phyloP scores from a whole-genome alignment of 1,139 yeast genomes.

The Pichia sorboxylosa region DNA sequence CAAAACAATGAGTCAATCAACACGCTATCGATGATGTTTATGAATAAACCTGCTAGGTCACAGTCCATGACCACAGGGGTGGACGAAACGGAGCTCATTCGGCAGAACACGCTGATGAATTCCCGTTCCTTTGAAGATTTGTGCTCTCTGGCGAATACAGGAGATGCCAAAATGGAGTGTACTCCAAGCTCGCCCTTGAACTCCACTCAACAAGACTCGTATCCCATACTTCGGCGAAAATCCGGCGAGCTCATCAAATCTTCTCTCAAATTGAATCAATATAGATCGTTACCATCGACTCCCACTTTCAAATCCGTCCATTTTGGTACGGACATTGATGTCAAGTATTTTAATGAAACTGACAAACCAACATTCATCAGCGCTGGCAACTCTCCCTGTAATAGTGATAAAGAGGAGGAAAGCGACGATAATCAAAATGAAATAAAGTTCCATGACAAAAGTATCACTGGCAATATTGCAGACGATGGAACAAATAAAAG shows the following conservation, averaged over 20 bases:
- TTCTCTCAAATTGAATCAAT: conserved; percentile 41
- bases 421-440: not conserved
- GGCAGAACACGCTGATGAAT: conserved; percentile 21
- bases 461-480: not conserved
- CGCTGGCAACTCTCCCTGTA: conserved; percentile 50
- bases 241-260: conserved; percentile 68
- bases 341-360: conserved; percentile 56
- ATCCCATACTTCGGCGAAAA: conserved; percentile 21
- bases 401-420: conserved; percentile 21
- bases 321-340: conserved; percentile 52
- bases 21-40: conserved; percentile 21
- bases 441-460: not conserved
- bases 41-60: conserved; percentile 22
- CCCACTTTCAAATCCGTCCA: conserved; percentile 66
- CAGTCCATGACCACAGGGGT: conserved; percentile 10
- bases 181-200: conserved; percentile 5
- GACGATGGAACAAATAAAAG: not conserved
- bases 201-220: conserved; percentile 7
- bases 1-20: conserved; percentile 1
- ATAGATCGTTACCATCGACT: conserved; percentile 57
- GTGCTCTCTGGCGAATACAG: not conserved
- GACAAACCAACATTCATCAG: conserved; percentile 71
- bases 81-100: conserved; percentile 18
- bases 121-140: conserved; percentile 6
- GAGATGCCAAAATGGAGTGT: not conserved